phyloP scores from a whole-genome alignment of 139 green algal species.

The Auxenochlorella pyrenoidosa region DNA sequence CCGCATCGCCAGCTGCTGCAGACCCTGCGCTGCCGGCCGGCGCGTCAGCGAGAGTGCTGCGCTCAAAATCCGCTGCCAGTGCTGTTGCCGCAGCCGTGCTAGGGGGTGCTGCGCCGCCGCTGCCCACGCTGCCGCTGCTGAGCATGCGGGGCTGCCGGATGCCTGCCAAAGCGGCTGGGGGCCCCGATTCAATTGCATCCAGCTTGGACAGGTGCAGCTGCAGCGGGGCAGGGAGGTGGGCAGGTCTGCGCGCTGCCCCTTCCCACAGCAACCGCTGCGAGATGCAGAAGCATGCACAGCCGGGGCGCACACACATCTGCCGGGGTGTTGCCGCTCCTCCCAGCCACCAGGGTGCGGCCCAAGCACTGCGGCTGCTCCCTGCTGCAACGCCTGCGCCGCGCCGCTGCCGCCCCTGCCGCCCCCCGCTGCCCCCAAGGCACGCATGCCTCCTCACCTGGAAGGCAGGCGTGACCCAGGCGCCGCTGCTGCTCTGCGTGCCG shows the following conservation, averaged over 20 bases:
- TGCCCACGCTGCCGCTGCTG: background rate
- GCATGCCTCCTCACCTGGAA: conserved; percentile 68
- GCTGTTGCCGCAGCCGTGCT: background rate
- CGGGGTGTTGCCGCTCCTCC: too few relatives aligned
- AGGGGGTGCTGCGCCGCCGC: background rate
- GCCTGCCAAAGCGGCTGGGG: background rate
- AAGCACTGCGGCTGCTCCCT: too few relatives aligned
- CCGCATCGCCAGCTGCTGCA: background rate
- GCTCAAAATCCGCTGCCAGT: background rate
- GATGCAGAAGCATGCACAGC: too few relatives aligned
- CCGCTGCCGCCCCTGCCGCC: background rate
- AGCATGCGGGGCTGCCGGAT: conserved; percentile 38
- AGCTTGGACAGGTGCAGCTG: conserved; percentile 73
- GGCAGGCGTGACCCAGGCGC: conserved; percentile 76
- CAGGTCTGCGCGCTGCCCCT: too few relatives aligned
- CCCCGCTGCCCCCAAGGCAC: too few relatives aligned
- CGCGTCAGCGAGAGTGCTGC: too few relatives aligned
- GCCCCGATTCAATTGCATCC: conserved; percentile 39
- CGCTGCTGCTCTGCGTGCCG: conserved; percentile 57
- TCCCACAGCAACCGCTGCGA: background rate
- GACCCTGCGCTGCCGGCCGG: too few relatives aligned
- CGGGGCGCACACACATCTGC: too few relatives aligned
- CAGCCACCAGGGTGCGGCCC: too few relatives aligned
- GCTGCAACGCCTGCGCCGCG: background rate
- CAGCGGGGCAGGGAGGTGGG: conserved; percentile 48